Percentiles rank a stretch among this genome's conserved stretches.
Evolutionary conservation across 148 eudicot species (phyloP).

Genomic region (Vaccinium macrocarpon): DNA sequence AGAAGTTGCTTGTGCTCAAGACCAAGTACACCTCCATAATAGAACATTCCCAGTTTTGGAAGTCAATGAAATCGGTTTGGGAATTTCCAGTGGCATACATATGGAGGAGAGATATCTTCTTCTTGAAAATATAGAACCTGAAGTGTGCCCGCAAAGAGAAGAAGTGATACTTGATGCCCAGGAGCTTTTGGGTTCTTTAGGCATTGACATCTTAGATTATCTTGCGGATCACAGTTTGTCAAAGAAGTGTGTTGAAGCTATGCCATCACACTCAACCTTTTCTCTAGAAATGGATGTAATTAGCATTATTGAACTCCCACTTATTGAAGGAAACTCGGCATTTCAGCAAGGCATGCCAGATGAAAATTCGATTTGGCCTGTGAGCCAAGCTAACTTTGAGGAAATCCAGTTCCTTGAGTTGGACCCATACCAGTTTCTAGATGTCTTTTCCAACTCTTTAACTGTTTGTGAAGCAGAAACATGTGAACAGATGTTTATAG

Average conservation of each 20-base stretch:
- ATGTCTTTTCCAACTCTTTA: conserved; percentile 31
- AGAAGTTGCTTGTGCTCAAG: conserved; percentile 34
- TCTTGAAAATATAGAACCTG: conserved; percentile 41
- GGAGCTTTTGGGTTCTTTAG: conserved; percentile 44
- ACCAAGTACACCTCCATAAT: conserved; percentile 23
- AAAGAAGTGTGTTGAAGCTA: conserved; percentile 30
- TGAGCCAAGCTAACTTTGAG: conserved; percentile 44
- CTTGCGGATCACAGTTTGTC: conserved; percentile 36
- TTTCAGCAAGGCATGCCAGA: conserved; percentile 21
- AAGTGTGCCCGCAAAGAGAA: conserved; percentile 26
- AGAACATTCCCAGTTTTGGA: conserved; percentile 61
- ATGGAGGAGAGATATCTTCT: conserved; percentile 39
- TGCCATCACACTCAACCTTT: conserved; percentile 27
- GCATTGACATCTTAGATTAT: conserved; percentile 47
- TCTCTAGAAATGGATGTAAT: conserved; percentile 39
- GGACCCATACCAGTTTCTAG: conserved; percentile 34
- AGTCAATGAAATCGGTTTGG: conserved; percentile 61
- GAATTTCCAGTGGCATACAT: conserved; percentile 26
- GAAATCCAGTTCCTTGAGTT: conserved; percentile 52
- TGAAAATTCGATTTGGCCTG: conserved; percentile 15
- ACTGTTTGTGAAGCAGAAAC: conserved; percentile 32
- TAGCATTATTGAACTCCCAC: conserved; percentile 43
- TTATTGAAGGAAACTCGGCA: conserved; percentile 23
- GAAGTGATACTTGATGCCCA: conserved; percentile 33
- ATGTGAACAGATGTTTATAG: conserved; percentile 40